Conservation (phyloP, 1,284 basidiomycete species). For the Puccinia coronata region DNA sequence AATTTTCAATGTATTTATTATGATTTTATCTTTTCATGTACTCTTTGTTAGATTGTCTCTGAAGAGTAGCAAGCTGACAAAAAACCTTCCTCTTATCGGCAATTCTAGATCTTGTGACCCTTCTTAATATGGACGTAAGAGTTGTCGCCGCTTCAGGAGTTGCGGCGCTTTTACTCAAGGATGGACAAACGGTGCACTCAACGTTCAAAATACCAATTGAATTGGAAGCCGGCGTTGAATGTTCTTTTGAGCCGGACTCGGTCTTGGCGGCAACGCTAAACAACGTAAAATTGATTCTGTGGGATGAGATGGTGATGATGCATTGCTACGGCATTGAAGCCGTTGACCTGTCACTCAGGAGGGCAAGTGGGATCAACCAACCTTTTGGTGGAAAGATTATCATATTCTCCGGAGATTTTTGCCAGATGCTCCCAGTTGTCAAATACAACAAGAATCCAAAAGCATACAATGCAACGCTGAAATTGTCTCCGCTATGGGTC, state of each 20-base stretch:
- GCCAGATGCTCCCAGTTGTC: slow-evolving; percentile 26
- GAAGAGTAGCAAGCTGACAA: no score
- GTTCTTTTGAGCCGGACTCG: background rate
- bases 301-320: slow-evolving; percentile 2
- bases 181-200: slow-evolving; percentile 55
- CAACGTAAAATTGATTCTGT: background rate
- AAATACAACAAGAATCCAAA: background rate
- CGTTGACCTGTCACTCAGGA: background rate
- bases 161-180: slow-evolving; percentile 61
- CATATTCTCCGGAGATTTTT: slow-evolving; percentile 26
- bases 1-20: no score
- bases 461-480: background rate
- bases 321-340: background rate
- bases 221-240: background rate
- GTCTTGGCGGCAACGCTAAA: background rate
- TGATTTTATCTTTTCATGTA: no score
- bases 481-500: background rate
- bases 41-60: no score
- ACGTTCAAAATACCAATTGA: background rate
- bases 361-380: background rate
- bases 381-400: slow-evolving; percentile 22
- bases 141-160: slow-evolving; percentile 60
- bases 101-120: slow-evolving; percentile 55
- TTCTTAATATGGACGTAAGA: slow-evolving; percentile 59
- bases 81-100: slow-evolving; percentile 63